Conservation (phyloP, 495 filamentous ascomycete genomes). For the Hyaloscypha finlandica region DNA sequence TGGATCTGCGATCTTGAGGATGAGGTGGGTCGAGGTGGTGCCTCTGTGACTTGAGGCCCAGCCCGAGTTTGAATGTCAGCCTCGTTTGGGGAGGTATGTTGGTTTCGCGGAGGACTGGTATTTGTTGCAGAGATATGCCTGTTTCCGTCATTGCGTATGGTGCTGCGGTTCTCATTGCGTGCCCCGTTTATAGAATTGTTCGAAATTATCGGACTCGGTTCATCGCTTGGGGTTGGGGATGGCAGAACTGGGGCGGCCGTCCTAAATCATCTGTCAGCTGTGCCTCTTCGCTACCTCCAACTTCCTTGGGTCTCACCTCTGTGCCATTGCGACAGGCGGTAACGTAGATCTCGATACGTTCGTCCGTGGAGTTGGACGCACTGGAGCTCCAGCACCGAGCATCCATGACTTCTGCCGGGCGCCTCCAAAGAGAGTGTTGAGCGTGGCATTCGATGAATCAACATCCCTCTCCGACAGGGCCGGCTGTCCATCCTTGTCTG, state of each 20-base stretch:
- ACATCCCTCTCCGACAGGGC: conserved; percentile 43
- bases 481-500: conserved; percentile 28
- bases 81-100: background rate
- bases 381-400: conserved; percentile 39
- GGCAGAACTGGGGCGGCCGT: conserved; percentile 42
- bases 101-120: background rate
- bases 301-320: conserved; percentile 11
- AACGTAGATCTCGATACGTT: conserved; percentile 16
- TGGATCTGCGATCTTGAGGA: background rate
- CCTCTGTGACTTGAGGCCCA: background rate
- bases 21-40: background rate
- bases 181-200: conserved; percentile 30
- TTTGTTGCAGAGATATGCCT: background rate
- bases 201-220: conserved; percentile 43
- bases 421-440: conserved; percentile 65
- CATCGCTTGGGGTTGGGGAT: conserved; percentile 59
- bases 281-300: background rate
- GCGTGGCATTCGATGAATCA: conserved; percentile 68
- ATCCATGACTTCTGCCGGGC: conserved; percentile 68
- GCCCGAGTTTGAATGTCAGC: conserved; percentile 1
- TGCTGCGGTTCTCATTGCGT: conserved; percentile 22
- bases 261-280: conserved; percentile 19
- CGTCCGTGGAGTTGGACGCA: conserved; percentile 43
- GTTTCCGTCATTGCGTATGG: background rate
- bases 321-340: conserved; percentile 11